Percentiles rank a stretch among this genome's conserved stretches.
phyloP scores from a whole-genome alignment of 1,284 basidiomycete genomes.

The Clitocybe nebularis region DNA sequence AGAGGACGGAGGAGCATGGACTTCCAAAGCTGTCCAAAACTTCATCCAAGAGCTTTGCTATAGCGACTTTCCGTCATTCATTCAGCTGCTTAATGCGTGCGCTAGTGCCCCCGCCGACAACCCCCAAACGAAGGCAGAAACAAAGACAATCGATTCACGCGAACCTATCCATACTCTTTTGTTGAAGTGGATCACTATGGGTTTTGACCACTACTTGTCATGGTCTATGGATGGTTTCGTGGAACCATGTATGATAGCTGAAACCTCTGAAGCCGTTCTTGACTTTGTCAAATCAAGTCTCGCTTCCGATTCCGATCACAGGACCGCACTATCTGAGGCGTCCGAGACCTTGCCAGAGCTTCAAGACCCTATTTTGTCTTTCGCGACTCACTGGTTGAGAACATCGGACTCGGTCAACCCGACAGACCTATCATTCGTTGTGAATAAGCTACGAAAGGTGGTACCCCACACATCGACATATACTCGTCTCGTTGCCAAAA shows the following conservation, averaged over 20 bases:
- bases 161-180: neutral
- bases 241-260: neutral
- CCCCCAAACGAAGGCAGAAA: neutral
- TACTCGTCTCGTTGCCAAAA: constrained; percentile 15
- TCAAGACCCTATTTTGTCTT: constrained; percentile 11
- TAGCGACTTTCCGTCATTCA: constrained; percentile 17
- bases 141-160: neutral
- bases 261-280: constrained; percentile 1
- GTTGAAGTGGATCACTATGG: constrained; percentile 3
- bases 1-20: constrained; percentile 20
- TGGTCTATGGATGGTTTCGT: neutral
- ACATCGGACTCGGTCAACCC: neutral
- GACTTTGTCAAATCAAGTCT: constrained; percentile 1
- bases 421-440: constrained; percentile 7
- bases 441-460: constrained; percentile 6
- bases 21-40: constrained; percentile 20
- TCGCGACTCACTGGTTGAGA: constrained; percentile 19
- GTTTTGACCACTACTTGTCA: neutral
- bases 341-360: neutral
- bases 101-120: constrained; percentile 3
- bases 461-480: constrained; percentile 17
- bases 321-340: neutral
- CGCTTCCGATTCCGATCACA: neutral
- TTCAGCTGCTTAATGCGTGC: constrained; percentile 12
- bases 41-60: constrained; percentile 17